Evolutionary conservation across 208 protist species (phyloP).

Genomic region (Vickermania spadyakhi): DNA sequence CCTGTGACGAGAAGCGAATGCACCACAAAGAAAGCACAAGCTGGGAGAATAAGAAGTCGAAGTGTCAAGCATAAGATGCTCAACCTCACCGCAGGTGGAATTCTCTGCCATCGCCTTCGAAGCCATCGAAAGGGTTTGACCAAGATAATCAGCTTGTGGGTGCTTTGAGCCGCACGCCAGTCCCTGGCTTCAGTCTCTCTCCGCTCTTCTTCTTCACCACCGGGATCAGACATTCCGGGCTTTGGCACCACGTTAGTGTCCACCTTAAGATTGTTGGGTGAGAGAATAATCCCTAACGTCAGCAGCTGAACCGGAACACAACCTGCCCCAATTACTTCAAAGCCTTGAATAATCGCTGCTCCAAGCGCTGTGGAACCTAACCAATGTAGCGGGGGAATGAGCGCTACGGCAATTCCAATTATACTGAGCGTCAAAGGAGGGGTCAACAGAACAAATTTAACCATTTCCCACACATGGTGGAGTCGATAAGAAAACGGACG

Average conservation of each 20-base stretch:
- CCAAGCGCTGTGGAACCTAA: slow-evolving; percentile 14
- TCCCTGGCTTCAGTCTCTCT: background rate
- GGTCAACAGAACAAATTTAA: slow-evolving; percentile 9
- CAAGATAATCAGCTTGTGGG: background rate
- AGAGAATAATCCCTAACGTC: slow-evolving; percentile 22
- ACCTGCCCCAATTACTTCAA: slow-evolving; percentile 18
- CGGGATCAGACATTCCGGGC: background rate
- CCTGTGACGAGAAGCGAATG: slow-evolving; percentile 26
- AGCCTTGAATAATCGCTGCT: slow-evolving; percentile 17
- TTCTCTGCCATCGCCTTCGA: slow-evolving; percentile 3
- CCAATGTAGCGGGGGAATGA: slow-evolving; percentile 26
- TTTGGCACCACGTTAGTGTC: slow-evolving; percentile 7
- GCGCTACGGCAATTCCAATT: slow-evolving; percentile 23
- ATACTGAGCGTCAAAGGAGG: slow-evolving; percentile 15
- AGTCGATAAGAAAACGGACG: slow-evolving; percentile 7
- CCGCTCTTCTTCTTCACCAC: background rate
- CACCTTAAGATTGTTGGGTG: slow-evolving; percentile 10
- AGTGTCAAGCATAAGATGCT: slow-evolving; percentile 24
- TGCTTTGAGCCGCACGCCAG: background rate
- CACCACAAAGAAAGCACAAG: slow-evolving; percentile 40
- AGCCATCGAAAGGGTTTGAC: background rate
- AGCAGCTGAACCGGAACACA: slow-evolving; percentile 35
- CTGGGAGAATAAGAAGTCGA: slow-evolving; percentile 46
- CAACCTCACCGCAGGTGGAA: slow-evolving; percentile 17
- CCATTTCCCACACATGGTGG: slow-evolving; percentile 1